Evolutionary conservation across 1,284 basidiomycete genomes (phyloP).

Genomic region (Sporisorium exsertum): DNA sequence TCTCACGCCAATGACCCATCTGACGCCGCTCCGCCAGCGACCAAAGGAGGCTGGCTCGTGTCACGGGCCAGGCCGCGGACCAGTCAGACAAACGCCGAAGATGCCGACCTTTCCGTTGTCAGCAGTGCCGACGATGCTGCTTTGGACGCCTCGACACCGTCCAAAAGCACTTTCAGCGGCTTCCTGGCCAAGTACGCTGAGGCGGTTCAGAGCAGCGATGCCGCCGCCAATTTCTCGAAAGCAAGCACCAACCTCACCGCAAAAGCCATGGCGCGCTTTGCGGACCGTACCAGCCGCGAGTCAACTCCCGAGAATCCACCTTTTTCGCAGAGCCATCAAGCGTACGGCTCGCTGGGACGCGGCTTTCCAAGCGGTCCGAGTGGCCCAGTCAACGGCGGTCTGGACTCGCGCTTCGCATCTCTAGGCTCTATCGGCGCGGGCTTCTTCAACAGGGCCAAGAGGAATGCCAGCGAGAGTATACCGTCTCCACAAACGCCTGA

Average conservation of each 20-base stretch:
- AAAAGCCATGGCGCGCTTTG: conserved; percentile 59
- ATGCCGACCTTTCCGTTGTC: conserved; percentile 28
- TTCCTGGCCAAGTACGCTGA: conserved; percentile 58
- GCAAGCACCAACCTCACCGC: conserved; percentile 65
- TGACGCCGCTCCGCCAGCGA: conserved; percentile 10
- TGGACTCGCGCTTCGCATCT: conserved; percentile 29
- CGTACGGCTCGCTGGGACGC: conserved; percentile 20
- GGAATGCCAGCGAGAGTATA: conserved; percentile 28
- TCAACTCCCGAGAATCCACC: conserved; percentile 31
- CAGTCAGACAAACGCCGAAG: conserved; percentile 12
- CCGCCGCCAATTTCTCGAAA: conserved; percentile 65
- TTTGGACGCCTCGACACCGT: conserved; percentile 31
- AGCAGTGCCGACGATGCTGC: conserved; percentile 20
- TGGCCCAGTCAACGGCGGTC: not conserved
- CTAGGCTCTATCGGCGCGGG: conserved; percentile 42
- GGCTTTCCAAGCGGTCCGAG: conserved; percentile 10
- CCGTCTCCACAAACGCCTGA: conserved; percentile 34
- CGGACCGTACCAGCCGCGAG: conserved; percentile 44
- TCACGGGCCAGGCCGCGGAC: conserved; percentile 20
- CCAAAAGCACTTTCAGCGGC: conserved; percentile 33
- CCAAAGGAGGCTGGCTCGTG: conserved; percentile 46
- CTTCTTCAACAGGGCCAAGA: conserved; percentile 33
- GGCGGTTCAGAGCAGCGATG: conserved; percentile 64
- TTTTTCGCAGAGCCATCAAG: conserved; percentile 6
- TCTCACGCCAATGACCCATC: not conserved